Percentiles rank a stretch among this genome's conserved stretches.
phyloP scores from a whole-genome alignment of 2,329 filamentous ascomycete species.

The Rhynchosporium graminicola region DNA sequence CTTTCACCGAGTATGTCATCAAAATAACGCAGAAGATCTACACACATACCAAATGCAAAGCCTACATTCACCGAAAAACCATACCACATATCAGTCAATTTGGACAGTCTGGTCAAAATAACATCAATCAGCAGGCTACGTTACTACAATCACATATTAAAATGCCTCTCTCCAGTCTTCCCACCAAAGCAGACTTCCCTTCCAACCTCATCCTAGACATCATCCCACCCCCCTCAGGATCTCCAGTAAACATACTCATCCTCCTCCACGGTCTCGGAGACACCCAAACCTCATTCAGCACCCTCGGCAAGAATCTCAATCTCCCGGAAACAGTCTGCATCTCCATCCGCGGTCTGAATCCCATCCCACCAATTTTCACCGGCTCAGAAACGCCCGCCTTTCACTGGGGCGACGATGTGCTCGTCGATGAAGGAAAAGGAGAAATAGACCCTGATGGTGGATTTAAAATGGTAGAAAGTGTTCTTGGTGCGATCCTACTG shows the following conservation, averaged over 20 bases:
- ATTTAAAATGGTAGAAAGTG: conserved; percentile 46
- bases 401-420: conserved; percentile 61
- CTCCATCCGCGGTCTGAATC: conserved; percentile 59
- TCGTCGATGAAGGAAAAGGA: conserved; percentile 53
- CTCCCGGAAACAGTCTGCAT: conserved; percentile 67
- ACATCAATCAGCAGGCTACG: neutral
- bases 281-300: conserved; percentile 57
- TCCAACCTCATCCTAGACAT: conserved; percentile 43
- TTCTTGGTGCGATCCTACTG: conserved; percentile 48
- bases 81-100: neutral
- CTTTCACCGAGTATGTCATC: neutral
- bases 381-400: conserved; percentile 44
- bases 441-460: conserved; percentile 56
- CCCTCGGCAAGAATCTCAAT: conserved; percentile 56
- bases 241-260: conserved; percentile 60
- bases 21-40: neutral
- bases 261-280: conserved; percentile 71
- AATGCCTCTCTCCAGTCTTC: conserved; percentile 35
- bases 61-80: neutral
- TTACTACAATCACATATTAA: neutral
- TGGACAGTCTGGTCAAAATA: no score
- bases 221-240: conserved; percentile 39
- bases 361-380: conserved; percentile 54
- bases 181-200: conserved; percentile 49
- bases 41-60: neutral